These are phyloP conservation scores for Ramaria rubella DNA, from an alignment of 768 basidiomycete genomes.

Conservation along the genomic window DNA sequence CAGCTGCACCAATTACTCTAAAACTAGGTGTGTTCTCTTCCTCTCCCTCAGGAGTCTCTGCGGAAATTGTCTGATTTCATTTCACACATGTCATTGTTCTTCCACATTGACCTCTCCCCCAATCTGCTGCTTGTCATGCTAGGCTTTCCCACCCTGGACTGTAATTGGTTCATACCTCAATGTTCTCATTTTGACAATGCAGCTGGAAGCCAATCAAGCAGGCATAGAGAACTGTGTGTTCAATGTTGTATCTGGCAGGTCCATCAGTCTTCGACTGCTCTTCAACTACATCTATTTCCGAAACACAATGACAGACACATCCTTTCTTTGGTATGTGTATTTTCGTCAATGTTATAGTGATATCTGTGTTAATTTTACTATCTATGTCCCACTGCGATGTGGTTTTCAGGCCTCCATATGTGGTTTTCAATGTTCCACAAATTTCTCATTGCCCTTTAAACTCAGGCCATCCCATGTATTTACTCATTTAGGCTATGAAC, in stretches of 20 bases:
- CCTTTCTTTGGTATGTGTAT: background rate
- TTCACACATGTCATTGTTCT: too few species aligned
- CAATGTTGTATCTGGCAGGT: constrained; percentile 27
- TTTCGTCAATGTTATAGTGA: too few species aligned
- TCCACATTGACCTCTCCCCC: too few species aligned
- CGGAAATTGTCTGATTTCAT: too few species aligned
- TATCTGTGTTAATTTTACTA: background rate
- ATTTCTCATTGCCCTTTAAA: background rate
- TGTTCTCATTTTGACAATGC: too few species aligned
- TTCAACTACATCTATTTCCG: constrained; percentile 30
- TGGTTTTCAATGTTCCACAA: background rate
- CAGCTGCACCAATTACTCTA: too few species aligned
- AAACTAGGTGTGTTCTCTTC: too few species aligned
- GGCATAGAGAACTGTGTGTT: constrained; percentile 26
- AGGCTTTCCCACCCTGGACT: constrained; percentile 30
- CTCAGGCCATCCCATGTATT: constrained; percentile 1
- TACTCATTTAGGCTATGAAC: constrained; percentile 3
- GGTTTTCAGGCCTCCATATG: constrained; percentile 2
- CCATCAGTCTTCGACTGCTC: constrained; percentile 20
- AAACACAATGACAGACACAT: background rate
- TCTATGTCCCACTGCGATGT: background rate
- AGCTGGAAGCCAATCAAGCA: constrained; percentile 27
- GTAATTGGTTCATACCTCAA: constrained; percentile 19
- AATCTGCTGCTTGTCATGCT: too few species aligned
- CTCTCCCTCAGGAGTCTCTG: too few species aligned